Evolutionary conservation across 2,329 filamentous ascomycete species (phyloP), one percentile per base, ranked within the genome.

Genomic region (Pseudogymnoascus sp.): DNA sequence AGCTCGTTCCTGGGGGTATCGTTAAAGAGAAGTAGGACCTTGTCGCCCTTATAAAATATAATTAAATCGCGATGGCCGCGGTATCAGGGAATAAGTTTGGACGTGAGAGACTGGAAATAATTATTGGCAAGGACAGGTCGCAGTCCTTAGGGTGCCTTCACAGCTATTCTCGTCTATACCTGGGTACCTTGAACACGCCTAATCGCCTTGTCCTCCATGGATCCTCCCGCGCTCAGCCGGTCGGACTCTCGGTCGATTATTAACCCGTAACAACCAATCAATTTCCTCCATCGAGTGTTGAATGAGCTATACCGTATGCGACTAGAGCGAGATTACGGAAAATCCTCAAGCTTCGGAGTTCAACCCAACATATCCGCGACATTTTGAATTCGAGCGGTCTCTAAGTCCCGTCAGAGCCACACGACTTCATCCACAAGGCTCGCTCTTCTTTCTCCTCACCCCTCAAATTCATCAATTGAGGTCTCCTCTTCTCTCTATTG

Each of bases 1-100:
- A 79, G 81, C 3, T 79, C 77, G 25, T 56, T 56, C 21, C 60
- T 34, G 28, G 44, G 56, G 53, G 34, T 64, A 59, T 60, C 34
- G 63, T 62, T 37, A 40, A 23, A 60, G 31, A 23, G 62, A 10
- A 42, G 60, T 28, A 21, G 61, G 25, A 64, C 34, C 36, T 63
- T 4, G 16, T n/a, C n/a, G 50, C 50, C 50, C 25, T 56, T 56
- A 56, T 56, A 56, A 56, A 56, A 56, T 56, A 56, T 34, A 56
- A 56, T 56, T 56, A 56, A 56, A 21, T 56, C 16, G 62, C 18
- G 59, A 61, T 42, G 21, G 50, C 50, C 10, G 50, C 50, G 50
- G 50, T 56, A 56, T 56, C 50, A 56, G 8, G n/a, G 50, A 34
- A 12, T 56, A 34, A 34, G 28, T 18, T 18, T 56, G 25, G 14